phyloP scores from a whole-genome alignment of 2,329 filamentous ascomycete species.

The Clonostachys chloroleuca region DNA sequence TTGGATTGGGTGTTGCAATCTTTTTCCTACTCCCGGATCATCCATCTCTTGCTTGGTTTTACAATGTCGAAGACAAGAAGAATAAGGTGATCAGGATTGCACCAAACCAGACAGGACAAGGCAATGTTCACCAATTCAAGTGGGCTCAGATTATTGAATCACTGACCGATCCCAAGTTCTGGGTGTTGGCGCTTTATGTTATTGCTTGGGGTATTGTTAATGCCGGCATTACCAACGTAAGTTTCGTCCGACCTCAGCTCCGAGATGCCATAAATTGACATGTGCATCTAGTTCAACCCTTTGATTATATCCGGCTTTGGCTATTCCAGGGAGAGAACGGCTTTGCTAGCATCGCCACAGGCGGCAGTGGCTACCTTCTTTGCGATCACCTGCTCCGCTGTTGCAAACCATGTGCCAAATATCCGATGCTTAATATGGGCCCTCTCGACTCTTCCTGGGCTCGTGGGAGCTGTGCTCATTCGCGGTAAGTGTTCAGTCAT shows the following conservation, averaged over 20 bases:
- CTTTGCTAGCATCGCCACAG: conserved; percentile 20
- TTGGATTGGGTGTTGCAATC: conserved; percentile 6
- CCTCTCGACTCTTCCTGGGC: conserved; percentile 4
- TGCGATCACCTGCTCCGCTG: conserved; percentile 11
- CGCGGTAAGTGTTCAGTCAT: conserved; percentile 2
- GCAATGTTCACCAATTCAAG: too few species aligned
- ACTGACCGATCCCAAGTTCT: too few species aligned
- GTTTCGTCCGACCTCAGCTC: too few species aligned
- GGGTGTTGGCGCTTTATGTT: too few species aligned
- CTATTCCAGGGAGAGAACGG: conserved; percentile 15
- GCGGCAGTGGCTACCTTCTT: conserved; percentile 21
- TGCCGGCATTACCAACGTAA: too few species aligned
- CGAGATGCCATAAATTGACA: too few species aligned
- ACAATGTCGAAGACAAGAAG: too few species aligned
- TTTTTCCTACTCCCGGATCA: conserved; percentile 7
- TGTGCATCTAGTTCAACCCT: conserved; percentile 49
- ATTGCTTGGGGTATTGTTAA: too few species aligned
- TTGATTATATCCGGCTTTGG: conserved; percentile 56
- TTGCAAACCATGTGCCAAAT: conserved; percentile 15
- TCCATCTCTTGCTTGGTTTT: not conserved
- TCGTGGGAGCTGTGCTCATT: conserved; percentile 5
- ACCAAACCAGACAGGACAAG: too few species aligned
- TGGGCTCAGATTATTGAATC: too few species aligned
- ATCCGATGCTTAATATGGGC: conserved; percentile 22
- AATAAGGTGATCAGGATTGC: too few species aligned